phyloP scores from a whole-genome alignment of 2,329 filamentous ascomycete genomes.

The Lachnellula cervina region DNA sequence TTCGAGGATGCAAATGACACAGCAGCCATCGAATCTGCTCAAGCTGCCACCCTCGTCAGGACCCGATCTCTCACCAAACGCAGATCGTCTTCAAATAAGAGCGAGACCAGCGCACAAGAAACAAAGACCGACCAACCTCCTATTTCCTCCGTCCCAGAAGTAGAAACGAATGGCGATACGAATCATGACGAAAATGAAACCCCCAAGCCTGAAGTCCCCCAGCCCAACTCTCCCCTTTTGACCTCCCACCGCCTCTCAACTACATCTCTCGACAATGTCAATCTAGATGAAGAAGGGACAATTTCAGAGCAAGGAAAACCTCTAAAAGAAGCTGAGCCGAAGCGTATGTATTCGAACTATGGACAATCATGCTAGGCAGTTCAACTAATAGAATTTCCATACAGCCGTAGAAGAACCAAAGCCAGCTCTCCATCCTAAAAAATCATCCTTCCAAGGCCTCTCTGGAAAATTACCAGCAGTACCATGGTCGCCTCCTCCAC shows the following conservation, averaged over 20 bases:
- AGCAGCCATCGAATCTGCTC: slow-evolving; percentile 17
- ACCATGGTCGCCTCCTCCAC: slow-evolving; percentile 59
- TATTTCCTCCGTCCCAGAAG: slow-evolving; percentile 16
- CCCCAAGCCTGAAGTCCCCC: slow-evolving; percentile 33
- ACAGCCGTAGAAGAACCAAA: slow-evolving; percentile 22
- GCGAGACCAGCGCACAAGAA: slow-evolving; percentile 24
- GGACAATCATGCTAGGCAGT: not conserved
- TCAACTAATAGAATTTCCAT: slow-evolving; percentile 18
- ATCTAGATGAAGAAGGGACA: slow-evolving; percentile 52
- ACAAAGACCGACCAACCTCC: slow-evolving; percentile 26
- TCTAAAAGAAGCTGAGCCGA: slow-evolving; percentile 7
- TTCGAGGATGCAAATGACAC: slow-evolving; percentile 79
- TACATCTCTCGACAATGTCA: slow-evolving; percentile 58
- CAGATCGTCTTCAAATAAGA: slow-evolving; percentile 32
- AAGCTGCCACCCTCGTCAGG: slow-evolving; percentile 18
- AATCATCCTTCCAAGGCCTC: slow-evolving; percentile 59
- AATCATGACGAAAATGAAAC: slow-evolving; percentile 24
- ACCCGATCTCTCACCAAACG: slow-evolving; percentile 37
- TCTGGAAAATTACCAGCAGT: slow-evolving; percentile 68
- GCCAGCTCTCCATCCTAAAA: slow-evolving; percentile 28
- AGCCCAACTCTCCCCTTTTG: slow-evolving; percentile 44
- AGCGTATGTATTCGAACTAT: slow-evolving; percentile 10
- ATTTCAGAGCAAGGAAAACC: not conserved
- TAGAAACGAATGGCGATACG: slow-evolving; percentile 27
- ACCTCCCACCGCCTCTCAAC: slow-evolving; percentile 49